phyloP scores from a whole-genome alignment of 345 rosid species.

The Lumnitzera racemosa region DNA sequence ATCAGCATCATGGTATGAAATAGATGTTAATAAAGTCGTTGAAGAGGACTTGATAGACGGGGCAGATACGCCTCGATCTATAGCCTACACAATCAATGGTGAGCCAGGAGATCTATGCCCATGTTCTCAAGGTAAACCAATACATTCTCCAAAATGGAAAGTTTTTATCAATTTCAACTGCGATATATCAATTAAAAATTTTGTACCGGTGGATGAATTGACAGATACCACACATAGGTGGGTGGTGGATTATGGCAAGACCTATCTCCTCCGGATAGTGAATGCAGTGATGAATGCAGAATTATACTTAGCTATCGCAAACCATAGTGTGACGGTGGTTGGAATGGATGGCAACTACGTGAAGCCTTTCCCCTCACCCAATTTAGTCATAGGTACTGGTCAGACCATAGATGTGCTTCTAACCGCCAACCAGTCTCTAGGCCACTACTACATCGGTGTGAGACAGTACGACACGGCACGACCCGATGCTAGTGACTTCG shows the following conservation, averaged over 20 bases:
- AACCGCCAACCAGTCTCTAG: slow-evolving; percentile 14
- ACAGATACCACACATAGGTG: slow-evolving; percentile 3
- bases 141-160: neutral
- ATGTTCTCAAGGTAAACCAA: slow-evolving; percentile 12
- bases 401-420: slow-evolving; percentile 25
- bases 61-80: slow-evolving; percentile 10
- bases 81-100: slow-evolving; percentile 16
- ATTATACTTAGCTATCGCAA: slow-evolving; percentile 23
- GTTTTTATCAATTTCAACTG: slow-evolving; percentile 5
- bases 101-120: slow-evolving; percentile 14
- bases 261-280: slow-evolving; percentile 29
- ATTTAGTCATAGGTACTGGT: slow-evolving; percentile 17
- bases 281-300: slow-evolving; percentile 25
- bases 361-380: slow-evolving; percentile 14
- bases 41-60: slow-evolving; percentile 7
- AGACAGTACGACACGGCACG: slow-evolving; percentile 2
- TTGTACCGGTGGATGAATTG: neutral
- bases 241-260: slow-evolving; percentile 17
- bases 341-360: slow-evolving; percentile 27
- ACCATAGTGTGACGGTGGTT: slow-evolving; percentile 26
- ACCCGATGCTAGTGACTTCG: neutral
- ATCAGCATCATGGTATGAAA: slow-evolving; percentile 13
- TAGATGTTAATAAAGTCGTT: slow-evolving; percentile 8
- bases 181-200: neutral
- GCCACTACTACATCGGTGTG: slow-evolving; percentile 19